Base-by-base conservation (phyloP, 345 rosid species). In the Eucalyptus erythrocorys region DNA sequence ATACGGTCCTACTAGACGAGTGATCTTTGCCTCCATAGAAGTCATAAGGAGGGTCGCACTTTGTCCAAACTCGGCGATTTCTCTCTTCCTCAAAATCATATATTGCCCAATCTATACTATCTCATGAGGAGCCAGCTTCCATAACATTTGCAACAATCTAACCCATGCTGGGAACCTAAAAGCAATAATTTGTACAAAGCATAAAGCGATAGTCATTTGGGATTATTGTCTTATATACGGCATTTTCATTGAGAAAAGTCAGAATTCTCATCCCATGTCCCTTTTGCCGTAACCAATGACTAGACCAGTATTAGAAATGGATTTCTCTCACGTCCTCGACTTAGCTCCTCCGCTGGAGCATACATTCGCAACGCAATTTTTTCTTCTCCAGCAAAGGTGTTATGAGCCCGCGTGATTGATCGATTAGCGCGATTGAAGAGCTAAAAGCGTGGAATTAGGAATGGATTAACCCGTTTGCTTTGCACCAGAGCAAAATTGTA, bases 161-260 rank as follows among this genome's bases (percentile, higher is more conserved):
- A 32, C 5, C 0, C 0, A 0, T 27, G 17, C 8, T 55, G 68
- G 15, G 19, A 32, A n/a, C 37, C 76, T n/a, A 64, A n/a, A n/a
- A 64, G 10, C 40, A 66, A 66, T 66, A 15, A 66, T 66, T 66
- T 66, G 40, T 14, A 66, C 9, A 8, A 66, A 66, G 3, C 11
- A 32, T 0, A 32, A 66, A 32, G 22, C 7, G 76, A 66, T 32
- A 17, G 34, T 68, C 43, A 34, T 34, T 9, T 17, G 13, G 43
- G 42, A 68, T 68, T 17, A 68, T 4, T 68, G 42, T 68, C 42
- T 34, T 34, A 34, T 34, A 17, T 8, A 8, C 22, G 6, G 24
- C 43, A 17, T 68, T 68, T 68, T 68, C 80, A 17, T 21, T 34
- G 21, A 68, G 24, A 68, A 34, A 34, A 34, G 10, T 68, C 26